Evolutionary conservation across 208 protist genomes (phyloP), one percentile per base, ranked within the genome.

Genomic region (Trypanosoma caninum): DNA sequence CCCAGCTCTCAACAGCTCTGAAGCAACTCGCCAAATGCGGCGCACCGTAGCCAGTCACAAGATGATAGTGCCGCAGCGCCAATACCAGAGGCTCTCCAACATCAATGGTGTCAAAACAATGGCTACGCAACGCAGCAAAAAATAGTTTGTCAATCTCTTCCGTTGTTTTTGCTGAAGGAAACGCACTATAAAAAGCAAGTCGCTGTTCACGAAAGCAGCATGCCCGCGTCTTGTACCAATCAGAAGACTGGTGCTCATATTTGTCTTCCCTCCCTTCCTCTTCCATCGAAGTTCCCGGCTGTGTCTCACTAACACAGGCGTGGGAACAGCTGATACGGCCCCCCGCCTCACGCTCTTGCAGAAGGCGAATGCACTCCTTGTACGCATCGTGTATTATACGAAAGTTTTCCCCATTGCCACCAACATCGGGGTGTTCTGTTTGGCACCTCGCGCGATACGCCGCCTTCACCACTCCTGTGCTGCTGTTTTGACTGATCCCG

Each of bases 391-490:
- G 47, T 18, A 76, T 58, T 4, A 25, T 1, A 22, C 57, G 53
- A 53, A 76, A 76, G 3, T n/a, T n/a, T 18, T 2, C 47, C n/a
- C 51, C 65, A 47, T 57, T 69, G 20, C 70, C 70, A 41, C 70
- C 70, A 40, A 65, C 47, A 38, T 76, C 70, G 16, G 70, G 70
- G 45, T 76, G 70, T 14, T 74, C 46, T 8, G 62, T 59, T 48
- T 69, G 69, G n/a, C 59, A 60, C 34, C 63, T 61, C 22, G 44
- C 70, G 14, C 38, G 47, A 22, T 69, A 76, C 23, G 65, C 54
- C n/a, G 20, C 27, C 50, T 71, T 69, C 27, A 76, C 65, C 35
- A 41, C 31, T 27, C 40, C 46, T 7, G 37, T 59, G 38, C 28
- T 74, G 23, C 57, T 64, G 22, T 28, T 34, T 22, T 58, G 2